These are phyloP conservation scores for Xerocomellus amylosporus DNA, from an alignment of 768 basidiomycete species.

Conservation along the genomic window DNA sequence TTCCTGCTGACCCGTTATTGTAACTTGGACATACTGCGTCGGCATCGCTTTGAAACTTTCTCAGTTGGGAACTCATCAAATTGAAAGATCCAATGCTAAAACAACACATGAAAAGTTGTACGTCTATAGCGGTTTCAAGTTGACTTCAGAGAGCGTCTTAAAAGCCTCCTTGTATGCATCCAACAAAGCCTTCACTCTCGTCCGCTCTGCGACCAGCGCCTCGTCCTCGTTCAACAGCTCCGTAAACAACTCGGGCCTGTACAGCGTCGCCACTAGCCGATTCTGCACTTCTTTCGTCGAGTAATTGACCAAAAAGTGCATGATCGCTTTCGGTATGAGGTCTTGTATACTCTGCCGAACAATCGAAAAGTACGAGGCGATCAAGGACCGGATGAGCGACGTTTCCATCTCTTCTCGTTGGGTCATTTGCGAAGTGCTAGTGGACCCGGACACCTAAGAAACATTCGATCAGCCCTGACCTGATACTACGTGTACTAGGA, in stretches of 20 bases:
- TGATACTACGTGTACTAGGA: slow-evolving; percentile 3
- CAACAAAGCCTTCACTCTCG: slow-evolving; percentile 88
- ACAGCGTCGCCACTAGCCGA: slow-evolving; percentile 87
- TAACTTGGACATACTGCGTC: too few species aligned
- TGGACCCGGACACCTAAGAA: slow-evolving; percentile 52
- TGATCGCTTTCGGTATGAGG: slow-evolving; percentile 94
- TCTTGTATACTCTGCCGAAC: slow-evolving; percentile 97
- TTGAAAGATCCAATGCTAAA: background rate
- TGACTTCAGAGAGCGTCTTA: slow-evolving; percentile 81
- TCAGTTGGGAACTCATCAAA: background rate
- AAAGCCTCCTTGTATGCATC: slow-evolving; percentile 97
- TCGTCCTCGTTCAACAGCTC: slow-evolving; percentile 96
- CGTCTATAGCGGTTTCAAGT: slow-evolving; percentile 56
- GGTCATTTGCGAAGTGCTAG: slow-evolving; percentile 62
- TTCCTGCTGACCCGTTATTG: background rate
- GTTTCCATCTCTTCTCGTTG: slow-evolving; percentile 96
- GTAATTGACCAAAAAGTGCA: slow-evolving; percentile 96
- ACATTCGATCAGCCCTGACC: slow-evolving; percentile 10
- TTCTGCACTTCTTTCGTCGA: slow-evolving; percentile 98
- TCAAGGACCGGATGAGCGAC: slow-evolving; percentile 88
- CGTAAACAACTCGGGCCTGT: slow-evolving; percentile 90
- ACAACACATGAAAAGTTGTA: background rate
- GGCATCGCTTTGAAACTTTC: background rate
- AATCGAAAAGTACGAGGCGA: slow-evolving; percentile 93
- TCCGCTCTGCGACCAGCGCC: slow-evolving; percentile 87